Evolutionary conservation across 352 stramenopile species (phyloP), one percentile per base, ranked within the genome.

Genomic region (Pythium vanterpoolii): DNA sequence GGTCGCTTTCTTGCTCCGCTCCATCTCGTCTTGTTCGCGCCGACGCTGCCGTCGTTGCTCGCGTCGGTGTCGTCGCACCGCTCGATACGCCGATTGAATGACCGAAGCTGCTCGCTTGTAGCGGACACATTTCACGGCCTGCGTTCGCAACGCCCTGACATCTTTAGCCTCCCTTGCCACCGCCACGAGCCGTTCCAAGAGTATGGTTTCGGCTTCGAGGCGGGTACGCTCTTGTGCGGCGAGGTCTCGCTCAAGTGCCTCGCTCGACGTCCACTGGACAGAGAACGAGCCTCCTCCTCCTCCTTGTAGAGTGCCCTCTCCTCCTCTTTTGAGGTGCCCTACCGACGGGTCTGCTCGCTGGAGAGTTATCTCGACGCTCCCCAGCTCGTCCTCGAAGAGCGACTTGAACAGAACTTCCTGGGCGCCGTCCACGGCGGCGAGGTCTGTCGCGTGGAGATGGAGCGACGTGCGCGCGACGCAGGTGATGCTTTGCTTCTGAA

Each of bases 221-320:
- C 43, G 40, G 14, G 18, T 18, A n/a, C 54, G 59, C 71, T 71
- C 75, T 70, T 85, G 77, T 28, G 60, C 60, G 48, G 70, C 57
- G 27, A 84, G 42, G 27, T 86, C 74, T 46, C 73, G 72, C 30
- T 81, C 50, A 19, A 88, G 64, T 10, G 73, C 71, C 26, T 80
- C 77, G 24, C 62, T 81, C 3, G 75, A 80, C 46, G 74, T 84
- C 75, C 75, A 87, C 42, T 82, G 75, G 16, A 87, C 68, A 18
- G 40, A 74, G 57, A 87, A 86, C 28, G 69, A 56, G 26, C 64
- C 60, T 4, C 48, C 19, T n/a, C 21, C 27, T 38, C 14, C 26
- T 14, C 8, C 9, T 16, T 42, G 34, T 42, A 42, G 9, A 42
- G 9, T n/a, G n/a, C n/a, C n/a, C n/a, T n/a, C n/a, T n/a, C n/a